phyloP scores from a whole-genome alignment of 345 rosid genomes.

The Hibiscus mutabilis region DNA sequence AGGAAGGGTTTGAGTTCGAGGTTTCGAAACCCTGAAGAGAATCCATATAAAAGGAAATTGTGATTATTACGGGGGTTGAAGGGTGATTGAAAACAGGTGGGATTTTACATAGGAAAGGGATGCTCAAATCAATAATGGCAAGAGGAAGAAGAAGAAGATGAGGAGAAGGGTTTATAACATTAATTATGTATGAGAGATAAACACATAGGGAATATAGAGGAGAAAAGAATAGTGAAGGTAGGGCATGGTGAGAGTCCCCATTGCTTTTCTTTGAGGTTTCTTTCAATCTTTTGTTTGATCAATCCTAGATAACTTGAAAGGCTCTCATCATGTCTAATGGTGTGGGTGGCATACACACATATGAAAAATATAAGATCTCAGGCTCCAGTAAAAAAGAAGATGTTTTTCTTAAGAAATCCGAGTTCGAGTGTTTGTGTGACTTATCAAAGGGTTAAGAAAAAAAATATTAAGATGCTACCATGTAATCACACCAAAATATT shows the following conservation, averaged over 20 bases:
- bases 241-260: not conserved
- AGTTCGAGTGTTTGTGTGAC: no score
- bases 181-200: not conserved
- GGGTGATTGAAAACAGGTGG: no score
- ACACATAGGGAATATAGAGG: not conserved
- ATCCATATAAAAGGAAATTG: constrained; percentile 27
- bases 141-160: not conserved
- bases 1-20: constrained; percentile 15
- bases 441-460: no score
- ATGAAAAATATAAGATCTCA: no score
- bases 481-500: no score
- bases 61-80: no score
- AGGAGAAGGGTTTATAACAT: not conserved
- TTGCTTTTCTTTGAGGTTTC: constrained; percentile 16
- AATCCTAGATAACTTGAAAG: constrained; percentile 34
- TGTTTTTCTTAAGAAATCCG: no score
- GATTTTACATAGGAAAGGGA: no score
- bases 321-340: constrained; percentile 18
- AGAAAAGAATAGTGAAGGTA: constrained; percentile 5
- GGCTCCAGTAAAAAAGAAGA: no score
- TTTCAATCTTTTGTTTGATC: constrained; percentile 16
- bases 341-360: not conserved
- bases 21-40: constrained; percentile 42
- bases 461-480: no score
- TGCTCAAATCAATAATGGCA: not conserved